Evolutionary conservation across 331 rosid genomes (phyloP).

Genomic region (Stylosanthes scabra): DNA sequence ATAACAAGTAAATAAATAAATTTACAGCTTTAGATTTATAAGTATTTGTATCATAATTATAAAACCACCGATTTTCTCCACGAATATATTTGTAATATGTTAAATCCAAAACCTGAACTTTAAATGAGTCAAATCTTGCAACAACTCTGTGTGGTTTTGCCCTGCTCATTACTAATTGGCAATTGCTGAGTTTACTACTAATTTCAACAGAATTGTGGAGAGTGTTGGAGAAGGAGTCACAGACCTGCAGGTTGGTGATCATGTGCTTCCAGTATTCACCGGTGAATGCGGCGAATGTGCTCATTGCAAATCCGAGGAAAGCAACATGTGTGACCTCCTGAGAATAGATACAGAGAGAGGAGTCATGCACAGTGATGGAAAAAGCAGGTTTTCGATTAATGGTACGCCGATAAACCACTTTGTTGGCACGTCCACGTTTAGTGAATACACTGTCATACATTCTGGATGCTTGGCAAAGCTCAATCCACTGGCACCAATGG

Average conservation of each 20-base stretch:
- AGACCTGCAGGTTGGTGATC: slow-evolving; percentile 43
- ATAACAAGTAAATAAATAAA: not conserved
- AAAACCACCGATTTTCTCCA: too few species aligned
- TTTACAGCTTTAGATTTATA: too few species aligned
- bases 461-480: slow-evolving; percentile 49
- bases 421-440: slow-evolving; percentile 49
- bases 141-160: too few species aligned
- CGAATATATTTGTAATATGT: too few species aligned
- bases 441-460: slow-evolving; percentile 52
- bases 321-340: slow-evolving; percentile 47
- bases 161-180: too few species aligned
- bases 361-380: slow-evolving; percentile 45
- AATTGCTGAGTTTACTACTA: not conserved
- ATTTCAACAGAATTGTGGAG: slow-evolving; percentile 46
- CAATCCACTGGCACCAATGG: slow-evolving; percentile 46
- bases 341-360: slow-evolving; percentile 40
- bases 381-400: slow-evolving; percentile 46
- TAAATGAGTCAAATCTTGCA: too few species aligned
- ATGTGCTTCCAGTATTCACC: slow-evolving; percentile 48
- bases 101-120: too few species aligned
- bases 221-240: slow-evolving; percentile 48
- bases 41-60: too few species aligned
- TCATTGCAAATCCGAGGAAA: slow-evolving; percentile 51
- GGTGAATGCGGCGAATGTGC: slow-evolving; percentile 51
- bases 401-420: slow-evolving; percentile 45